These are phyloP conservation scores for Sarocladium brachiariae DNA, from an alignment of 2,329 filamentous ascomycete genomes.

Conservation along the genomic window DNA sequence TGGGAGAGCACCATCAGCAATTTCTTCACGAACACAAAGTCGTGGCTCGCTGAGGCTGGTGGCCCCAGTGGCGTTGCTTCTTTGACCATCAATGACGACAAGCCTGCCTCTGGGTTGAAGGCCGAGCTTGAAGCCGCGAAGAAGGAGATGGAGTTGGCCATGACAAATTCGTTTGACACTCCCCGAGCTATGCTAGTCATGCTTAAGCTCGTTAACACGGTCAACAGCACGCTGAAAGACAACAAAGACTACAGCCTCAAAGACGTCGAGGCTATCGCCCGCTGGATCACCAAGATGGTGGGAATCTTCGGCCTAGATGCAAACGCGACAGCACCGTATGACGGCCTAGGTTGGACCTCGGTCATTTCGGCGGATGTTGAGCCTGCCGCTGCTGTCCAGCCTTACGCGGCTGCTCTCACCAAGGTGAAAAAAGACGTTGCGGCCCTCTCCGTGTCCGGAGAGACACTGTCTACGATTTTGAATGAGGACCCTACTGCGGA, in stretches of 20 bases:
- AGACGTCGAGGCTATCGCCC: slow-evolving; percentile 52
- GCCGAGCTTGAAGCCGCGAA: slow-evolving; percentile 46
- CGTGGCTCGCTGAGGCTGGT: slow-evolving; percentile 41
- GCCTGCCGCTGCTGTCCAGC: slow-evolving; percentile 37
- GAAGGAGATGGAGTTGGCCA: slow-evolving; percentile 47
- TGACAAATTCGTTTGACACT: slow-evolving; percentile 85
- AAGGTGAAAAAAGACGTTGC: slow-evolving; percentile 40
- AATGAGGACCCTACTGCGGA: slow-evolving; percentile 37
- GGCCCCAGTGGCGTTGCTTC: slow-evolving; percentile 27
- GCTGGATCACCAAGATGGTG: slow-evolving; percentile 77
- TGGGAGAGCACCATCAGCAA: slow-evolving; percentile 78
- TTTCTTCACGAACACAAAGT: slow-evolving; percentile 52
- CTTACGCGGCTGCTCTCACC: slow-evolving; percentile 39
- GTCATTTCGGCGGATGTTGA: slow-evolving; percentile 32
- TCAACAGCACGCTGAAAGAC: slow-evolving; percentile 55
- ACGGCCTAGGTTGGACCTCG: slow-evolving; percentile 50
- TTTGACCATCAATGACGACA: slow-evolving; percentile 30
- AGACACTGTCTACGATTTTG: slow-evolving; percentile 36
- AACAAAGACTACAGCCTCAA: slow-evolving; percentile 39
- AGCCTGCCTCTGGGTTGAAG: slow-evolving; percentile 24
- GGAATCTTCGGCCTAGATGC: slow-evolving; percentile 77
- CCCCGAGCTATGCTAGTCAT: slow-evolving; percentile 72
- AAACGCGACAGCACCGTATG: slow-evolving; percentile 46
- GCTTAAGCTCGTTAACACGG: slow-evolving; percentile 67
- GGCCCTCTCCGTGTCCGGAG: slow-evolving; percentile 39